phyloP scores from a whole-genome alignment of 805 yeast genomes.

The Wickerhamomyces bovis region DNA sequence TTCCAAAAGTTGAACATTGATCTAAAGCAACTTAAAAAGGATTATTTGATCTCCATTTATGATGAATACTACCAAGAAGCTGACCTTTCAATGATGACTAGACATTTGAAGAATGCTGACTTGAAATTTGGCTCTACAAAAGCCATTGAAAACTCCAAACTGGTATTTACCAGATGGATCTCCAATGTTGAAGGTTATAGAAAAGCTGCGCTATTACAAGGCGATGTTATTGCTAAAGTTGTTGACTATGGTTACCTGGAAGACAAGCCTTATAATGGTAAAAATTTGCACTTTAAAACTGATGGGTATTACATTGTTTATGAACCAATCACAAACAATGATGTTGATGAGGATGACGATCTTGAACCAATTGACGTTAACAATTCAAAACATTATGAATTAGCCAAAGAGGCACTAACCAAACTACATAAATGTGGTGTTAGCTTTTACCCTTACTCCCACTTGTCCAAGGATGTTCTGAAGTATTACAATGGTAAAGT shows the following conservation, averaged over 20 bases:
- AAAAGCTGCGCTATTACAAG: slow-evolving; percentile 15
- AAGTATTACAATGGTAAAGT: slow-evolving; percentile 15
- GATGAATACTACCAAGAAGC: slow-evolving; percentile 22
- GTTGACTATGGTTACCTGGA: slow-evolving; percentile 23
- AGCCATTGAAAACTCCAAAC: slow-evolving; percentile 7
- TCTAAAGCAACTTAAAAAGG: not conserved
- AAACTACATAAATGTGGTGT: slow-evolving; percentile 19
- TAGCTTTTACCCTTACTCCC: slow-evolving; percentile 15
- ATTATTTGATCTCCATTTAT: slow-evolving; percentile 20
- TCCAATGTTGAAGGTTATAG: slow-evolving; percentile 18
- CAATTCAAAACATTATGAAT: slow-evolving; percentile 10
- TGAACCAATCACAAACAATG: slow-evolving; percentile 15
- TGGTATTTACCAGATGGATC: slow-evolving; percentile 17
- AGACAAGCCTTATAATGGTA: slow-evolving; percentile 17
- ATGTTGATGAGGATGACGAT: slow-evolving; percentile 11
- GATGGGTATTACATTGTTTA: slow-evolving; percentile 24
- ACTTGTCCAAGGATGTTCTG: slow-evolving; percentile 13
- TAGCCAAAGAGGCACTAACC: slow-evolving; percentile 10
- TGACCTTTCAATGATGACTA: slow-evolving; percentile 10
- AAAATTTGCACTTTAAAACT: slow-evolving; percentile 17
- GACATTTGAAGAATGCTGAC: slow-evolving; percentile 11
- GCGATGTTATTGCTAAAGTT: slow-evolving; percentile 18
- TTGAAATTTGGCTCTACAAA: slow-evolving; percentile 8
- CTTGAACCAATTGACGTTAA: slow-evolving; percentile 9
- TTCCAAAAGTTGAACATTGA: not conserved